These are phyloP conservation scores for Zychaea mexicana DNA, from an alignment of 371 early-diverging fungal genomes.

Conservation along the genomic window DNA sequence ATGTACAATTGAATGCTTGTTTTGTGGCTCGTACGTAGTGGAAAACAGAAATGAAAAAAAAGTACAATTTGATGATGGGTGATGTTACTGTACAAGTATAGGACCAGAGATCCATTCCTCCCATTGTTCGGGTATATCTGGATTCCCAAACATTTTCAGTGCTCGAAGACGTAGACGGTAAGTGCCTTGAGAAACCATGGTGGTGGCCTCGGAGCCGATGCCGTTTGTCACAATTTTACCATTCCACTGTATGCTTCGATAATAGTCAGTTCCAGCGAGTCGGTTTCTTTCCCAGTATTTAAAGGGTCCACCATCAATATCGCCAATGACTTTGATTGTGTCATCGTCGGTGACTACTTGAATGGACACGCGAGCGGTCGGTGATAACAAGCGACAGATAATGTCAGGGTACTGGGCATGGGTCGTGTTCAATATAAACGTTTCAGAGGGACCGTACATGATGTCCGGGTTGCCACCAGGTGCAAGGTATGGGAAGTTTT, in stretches of 20 bases:
- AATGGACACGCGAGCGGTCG: constrained; percentile 11
- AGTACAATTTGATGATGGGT: too few species aligned
- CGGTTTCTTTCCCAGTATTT: constrained; percentile 27
- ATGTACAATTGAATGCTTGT: too few species aligned
- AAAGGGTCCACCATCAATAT: constrained; percentile 18
- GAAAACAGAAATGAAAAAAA: too few species aligned
- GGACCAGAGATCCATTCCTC: constrained; percentile 20
- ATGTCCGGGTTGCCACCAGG: constrained; percentile 3
- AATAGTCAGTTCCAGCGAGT: neutral
- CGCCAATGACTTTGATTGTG: constrained; percentile 4
- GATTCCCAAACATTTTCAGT: constrained; percentile 14
- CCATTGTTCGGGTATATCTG: constrained; percentile 5
- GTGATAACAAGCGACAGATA: constrained; percentile 22
- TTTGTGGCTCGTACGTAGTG: too few species aligned
- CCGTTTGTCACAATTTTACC: constrained; percentile 13
- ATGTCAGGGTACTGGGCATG: constrained; percentile 14
- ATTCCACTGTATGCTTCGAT: constrained; percentile 16
- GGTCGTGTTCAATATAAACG: constrained; percentile 14
- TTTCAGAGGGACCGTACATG: constrained; percentile 13
- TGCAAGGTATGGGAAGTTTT: constrained; percentile 33
- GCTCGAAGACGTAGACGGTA: constrained; percentile 12
- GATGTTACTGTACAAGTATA: constrained; percentile 16
- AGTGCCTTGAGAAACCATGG: constrained; percentile 9
- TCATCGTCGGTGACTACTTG: constrained; percentile 16
- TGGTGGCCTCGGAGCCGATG: neutral